Evolutionary conservation across 805 yeast genomes (phyloP).

Genomic region (Starmerella asiatica): DNA sequence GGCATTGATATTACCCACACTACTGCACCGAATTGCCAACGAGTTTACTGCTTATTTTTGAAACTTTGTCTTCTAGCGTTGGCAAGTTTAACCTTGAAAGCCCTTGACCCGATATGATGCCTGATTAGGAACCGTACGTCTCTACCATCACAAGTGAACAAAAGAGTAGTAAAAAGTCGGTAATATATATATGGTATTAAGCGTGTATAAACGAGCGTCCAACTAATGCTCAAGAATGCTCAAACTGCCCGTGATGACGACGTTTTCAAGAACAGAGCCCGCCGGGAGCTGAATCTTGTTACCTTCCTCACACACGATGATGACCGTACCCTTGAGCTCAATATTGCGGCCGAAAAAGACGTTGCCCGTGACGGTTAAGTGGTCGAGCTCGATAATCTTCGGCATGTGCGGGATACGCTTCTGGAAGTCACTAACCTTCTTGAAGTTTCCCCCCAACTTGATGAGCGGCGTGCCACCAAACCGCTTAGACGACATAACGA

Average conservation of each 20-base stretch:
- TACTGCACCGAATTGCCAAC: too few species aligned
- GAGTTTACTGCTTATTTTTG: too few species aligned
- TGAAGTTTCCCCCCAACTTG: conserved; percentile 92
- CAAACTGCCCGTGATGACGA: conserved; percentile 91
- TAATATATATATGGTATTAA: too few species aligned
- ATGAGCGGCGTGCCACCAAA: conserved; percentile 88
- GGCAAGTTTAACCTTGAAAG: too few species aligned
- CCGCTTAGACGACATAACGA: conserved; percentile 69
- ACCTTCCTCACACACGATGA: conserved; percentile 93
- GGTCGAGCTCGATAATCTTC: conserved; percentile 88
- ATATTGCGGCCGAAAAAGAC: conserved; percentile 83
- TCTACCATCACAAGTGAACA: too few species aligned
- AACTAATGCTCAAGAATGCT: conserved; percentile 77
- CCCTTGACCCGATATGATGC: too few species aligned
- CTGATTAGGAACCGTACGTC: too few species aligned
- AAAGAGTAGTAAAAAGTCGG: too few species aligned
- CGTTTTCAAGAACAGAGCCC: conserved; percentile 88
- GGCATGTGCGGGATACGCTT: conserved; percentile 90
- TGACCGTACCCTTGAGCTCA: conserved; percentile 90
- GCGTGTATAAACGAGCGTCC: background rate
- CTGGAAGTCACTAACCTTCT: conserved; percentile 86
- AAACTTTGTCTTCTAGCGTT: too few species aligned
- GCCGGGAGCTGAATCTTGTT: conserved; percentile 95
- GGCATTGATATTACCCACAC: too few species aligned
- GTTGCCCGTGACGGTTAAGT: conserved; percentile 93